Conservation (phyloP, 371 early-diverging fungal genomes). For the Coemansia sp. region DNA sequence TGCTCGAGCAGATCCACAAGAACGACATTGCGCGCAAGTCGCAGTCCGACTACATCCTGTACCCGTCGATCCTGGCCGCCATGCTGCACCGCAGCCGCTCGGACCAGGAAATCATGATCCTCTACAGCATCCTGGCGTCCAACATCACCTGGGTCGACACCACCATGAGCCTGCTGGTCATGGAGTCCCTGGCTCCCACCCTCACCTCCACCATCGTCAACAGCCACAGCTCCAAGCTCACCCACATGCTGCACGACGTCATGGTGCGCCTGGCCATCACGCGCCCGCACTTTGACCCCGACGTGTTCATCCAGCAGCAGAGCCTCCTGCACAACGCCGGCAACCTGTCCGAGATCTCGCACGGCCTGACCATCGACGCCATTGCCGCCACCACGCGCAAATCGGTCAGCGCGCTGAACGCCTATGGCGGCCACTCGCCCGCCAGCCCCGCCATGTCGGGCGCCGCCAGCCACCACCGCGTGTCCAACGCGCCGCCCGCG, state of each 20-base stretch:
- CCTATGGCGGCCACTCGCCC: constrained; percentile 1
- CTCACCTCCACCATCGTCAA: constrained; percentile 28
- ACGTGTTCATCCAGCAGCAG: constrained; percentile 47
- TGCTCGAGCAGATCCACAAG: constrained; percentile 59
- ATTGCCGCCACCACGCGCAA: constrained; percentile 43
- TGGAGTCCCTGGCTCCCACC: constrained; percentile 48
- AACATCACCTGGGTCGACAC: constrained; percentile 43
- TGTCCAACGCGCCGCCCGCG: constrained; percentile 36
- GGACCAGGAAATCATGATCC: constrained; percentile 79
- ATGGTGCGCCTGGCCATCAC: constrained; percentile 43
- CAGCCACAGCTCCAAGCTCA: constrained; percentile 43
- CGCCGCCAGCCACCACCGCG: constrained; percentile 16
- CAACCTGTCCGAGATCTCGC: constrained; percentile 27
- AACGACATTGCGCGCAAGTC: constrained; percentile 65
- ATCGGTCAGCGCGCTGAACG: constrained; percentile 22
- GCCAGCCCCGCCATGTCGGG: constrained; percentile 7
- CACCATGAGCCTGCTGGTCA: constrained; percentile 42
- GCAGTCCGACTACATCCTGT: constrained; percentile 58
- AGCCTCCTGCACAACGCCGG: constrained; percentile 11
- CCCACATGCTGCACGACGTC: constrained; percentile 47
- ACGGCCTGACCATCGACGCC: constrained; percentile 36
- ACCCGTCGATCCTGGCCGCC: constrained; percentile 75
- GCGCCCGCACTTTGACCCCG: constrained; percentile 48
- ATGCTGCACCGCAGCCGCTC: constrained; percentile 81
- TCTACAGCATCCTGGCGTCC: constrained; percentile 73